Conservation (phyloP, 164 flowering plant genomes). For the Aristolochia fimbriata region DNA sequence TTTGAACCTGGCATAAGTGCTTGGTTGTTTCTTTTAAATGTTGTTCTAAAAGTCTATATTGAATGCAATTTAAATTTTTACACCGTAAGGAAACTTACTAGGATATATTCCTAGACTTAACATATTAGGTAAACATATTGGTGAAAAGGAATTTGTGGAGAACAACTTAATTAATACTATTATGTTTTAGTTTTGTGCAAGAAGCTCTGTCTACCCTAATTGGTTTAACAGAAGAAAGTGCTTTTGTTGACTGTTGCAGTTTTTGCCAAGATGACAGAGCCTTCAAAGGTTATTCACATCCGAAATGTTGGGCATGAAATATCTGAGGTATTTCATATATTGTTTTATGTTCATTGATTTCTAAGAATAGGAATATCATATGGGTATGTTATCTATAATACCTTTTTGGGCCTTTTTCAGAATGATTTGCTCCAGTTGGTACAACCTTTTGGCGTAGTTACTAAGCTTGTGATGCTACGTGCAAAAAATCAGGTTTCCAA, state of each 20-base stretch:
- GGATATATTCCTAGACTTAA: too few relatives aligned
- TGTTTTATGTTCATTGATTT: neutral
- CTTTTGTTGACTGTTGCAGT: neutral
- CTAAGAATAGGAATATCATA: neutral
- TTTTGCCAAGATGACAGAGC: conserved; percentile 58
- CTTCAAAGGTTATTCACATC: conserved; percentile 94
- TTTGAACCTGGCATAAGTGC: too few relatives aligned
- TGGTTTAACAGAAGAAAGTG: neutral
- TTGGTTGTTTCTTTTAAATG: too few relatives aligned
- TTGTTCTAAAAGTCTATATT: too few relatives aligned
- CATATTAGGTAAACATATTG: too few relatives aligned
- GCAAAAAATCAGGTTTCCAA: conserved; percentile 90
- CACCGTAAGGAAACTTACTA: too few relatives aligned
- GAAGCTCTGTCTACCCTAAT: too few relatives aligned
- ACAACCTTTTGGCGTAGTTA: conserved; percentile 86
- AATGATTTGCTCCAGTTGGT: conserved; percentile 88
- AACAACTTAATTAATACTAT: too few relatives aligned
- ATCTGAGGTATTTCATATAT: conserved; percentile 49
- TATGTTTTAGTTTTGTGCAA: too few relatives aligned
- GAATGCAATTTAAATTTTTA: too few relatives aligned
- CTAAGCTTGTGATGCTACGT: conserved; percentile 90
- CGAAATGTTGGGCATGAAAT: conserved; percentile 98
- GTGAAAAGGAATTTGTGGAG: too few relatives aligned
- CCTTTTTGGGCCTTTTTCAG: conserved; percentile 23
- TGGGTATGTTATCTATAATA: neutral